These are phyloP conservation scores for Cercospora sp. DNA, from an alignment of 2,329 filamentous ascomycete genomes.

Conservation along the genomic window DNA sequence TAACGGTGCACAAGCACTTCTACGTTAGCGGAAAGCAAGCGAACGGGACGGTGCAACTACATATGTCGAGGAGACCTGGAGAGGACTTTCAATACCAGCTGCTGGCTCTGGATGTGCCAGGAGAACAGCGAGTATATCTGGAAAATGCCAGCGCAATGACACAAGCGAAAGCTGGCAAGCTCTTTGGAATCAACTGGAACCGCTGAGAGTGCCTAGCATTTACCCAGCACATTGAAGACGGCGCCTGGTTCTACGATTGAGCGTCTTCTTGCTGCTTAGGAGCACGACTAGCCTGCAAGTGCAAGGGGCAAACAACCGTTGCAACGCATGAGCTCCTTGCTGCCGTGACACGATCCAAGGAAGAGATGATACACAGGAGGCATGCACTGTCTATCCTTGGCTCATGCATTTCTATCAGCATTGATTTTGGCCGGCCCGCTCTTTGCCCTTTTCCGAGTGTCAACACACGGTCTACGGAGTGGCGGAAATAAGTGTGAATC, in stretches of 20 bases:
- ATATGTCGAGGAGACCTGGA: constrained; percentile 70
- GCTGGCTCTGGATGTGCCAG: constrained; percentile 76
- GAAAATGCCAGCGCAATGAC: constrained; percentile 59
- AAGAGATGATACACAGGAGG: neutral
- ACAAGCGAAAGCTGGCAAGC: constrained; percentile 43
- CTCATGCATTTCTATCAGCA: neutral
- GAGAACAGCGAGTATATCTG: constrained; percentile 63
- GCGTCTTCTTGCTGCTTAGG: neutral
- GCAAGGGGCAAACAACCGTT: neutral
- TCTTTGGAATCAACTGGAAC: constrained; percentile 65
- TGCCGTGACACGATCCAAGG: neutral
- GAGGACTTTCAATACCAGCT: constrained; percentile 74
- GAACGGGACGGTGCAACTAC: constrained; percentile 71
- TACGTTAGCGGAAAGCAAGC: constrained; percentile 78
- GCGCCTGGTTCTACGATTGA: neutral
- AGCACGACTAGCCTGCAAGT: neutral
- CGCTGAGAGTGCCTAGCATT: constrained; percentile 15
- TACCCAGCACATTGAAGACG: neutral
- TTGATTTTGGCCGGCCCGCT: neutral
- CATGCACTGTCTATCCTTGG: neutral
- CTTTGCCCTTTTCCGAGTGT: no score
- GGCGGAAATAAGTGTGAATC: neutral
- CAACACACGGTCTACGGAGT: neutral
- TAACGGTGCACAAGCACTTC: constrained; percentile 58
- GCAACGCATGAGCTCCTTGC: neutral